Conservation (phyloP, 2,329 filamentous ascomycete species). For the Furcasterigmium sp. region DNA sequence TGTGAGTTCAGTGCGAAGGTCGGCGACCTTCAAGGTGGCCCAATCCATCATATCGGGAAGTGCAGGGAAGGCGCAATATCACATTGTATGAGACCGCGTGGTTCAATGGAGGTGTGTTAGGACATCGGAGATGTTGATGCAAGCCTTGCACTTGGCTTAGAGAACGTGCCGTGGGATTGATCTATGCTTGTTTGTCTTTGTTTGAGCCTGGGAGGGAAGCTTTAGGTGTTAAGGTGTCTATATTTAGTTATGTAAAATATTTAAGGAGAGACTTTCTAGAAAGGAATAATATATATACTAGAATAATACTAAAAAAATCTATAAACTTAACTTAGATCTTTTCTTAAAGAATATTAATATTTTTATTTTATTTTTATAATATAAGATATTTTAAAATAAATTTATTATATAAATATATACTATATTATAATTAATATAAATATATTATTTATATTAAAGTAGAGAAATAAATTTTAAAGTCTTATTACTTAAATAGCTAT, state of each 20-base stretch:
- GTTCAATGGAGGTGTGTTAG: too few species aligned
- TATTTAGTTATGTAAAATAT: not conserved
- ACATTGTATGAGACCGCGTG: not conserved
- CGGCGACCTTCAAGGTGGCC: slow-evolving; percentile 63
- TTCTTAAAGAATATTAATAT: not conserved
- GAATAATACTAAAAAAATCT: not conserved
- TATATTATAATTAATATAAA: not conserved
- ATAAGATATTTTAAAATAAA: not conserved
- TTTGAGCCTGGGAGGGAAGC: too few species aligned
- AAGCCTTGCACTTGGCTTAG: too few species aligned
- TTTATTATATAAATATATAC: not conserved
- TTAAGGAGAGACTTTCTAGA: not conserved
- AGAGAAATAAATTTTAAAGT: too few species aligned
- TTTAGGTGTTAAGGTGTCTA: too few species aligned
- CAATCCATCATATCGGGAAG: slow-evolving; percentile 40
- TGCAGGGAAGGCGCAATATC: not conserved
- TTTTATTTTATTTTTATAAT: not conserved
- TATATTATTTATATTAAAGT: not conserved
- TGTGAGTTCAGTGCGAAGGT: slow-evolving; percentile 72
- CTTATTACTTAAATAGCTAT: not conserved
- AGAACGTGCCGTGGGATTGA: too few species aligned
- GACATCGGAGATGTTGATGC: too few species aligned
- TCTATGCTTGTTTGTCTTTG: too few species aligned
- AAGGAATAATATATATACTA: not conserved
- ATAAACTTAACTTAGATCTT: not conserved